Conservation (phyloP, 2,329 filamentous ascomycete species). For the Cladosporium sp. region DNA sequence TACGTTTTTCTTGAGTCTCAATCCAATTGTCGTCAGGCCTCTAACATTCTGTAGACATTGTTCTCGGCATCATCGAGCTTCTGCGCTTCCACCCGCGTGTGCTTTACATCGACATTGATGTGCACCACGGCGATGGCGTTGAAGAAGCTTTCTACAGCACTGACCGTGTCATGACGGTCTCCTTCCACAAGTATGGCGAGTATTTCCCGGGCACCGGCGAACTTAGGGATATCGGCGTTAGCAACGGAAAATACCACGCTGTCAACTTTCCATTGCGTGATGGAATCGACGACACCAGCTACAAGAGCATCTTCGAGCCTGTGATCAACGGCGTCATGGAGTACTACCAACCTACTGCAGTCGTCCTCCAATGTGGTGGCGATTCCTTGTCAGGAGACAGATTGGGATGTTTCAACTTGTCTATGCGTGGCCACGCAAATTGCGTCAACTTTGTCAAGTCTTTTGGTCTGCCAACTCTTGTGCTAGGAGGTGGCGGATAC, state of each 20-base stretch:
- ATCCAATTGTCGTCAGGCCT: background rate
- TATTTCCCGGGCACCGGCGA: conserved; percentile 69
- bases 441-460: conserved; percentile 67
- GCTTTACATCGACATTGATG: conserved; percentile 64
- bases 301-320: conserved; percentile 66
- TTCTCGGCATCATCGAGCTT: conserved; percentile 62
- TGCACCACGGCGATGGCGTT: conserved; percentile 65
- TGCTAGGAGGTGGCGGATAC: conserved; percentile 65
- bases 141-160: conserved; percentile 70
- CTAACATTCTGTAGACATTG: conserved; percentile 50
- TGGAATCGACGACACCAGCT: conserved; percentile 64
- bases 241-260: conserved; percentile 62
- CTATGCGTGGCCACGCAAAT: conserved; percentile 67
- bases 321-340: conserved; percentile 66
- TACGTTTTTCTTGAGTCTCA: conserved; percentile 18
- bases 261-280: conserved; percentile 68
- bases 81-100: conserved; percentile 61
- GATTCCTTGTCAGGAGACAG: conserved; percentile 65
- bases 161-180: conserved; percentile 67
- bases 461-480: conserved; percentile 61
- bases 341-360: conserved; percentile 62
- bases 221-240: conserved; percentile 64
- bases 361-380: conserved; percentile 66
- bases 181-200: conserved; percentile 70
- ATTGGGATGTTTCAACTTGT: conserved; percentile 66